Conservation (phyloP, 164 flowering plant genomes). For the Macadamia integrifolia region DNA sequence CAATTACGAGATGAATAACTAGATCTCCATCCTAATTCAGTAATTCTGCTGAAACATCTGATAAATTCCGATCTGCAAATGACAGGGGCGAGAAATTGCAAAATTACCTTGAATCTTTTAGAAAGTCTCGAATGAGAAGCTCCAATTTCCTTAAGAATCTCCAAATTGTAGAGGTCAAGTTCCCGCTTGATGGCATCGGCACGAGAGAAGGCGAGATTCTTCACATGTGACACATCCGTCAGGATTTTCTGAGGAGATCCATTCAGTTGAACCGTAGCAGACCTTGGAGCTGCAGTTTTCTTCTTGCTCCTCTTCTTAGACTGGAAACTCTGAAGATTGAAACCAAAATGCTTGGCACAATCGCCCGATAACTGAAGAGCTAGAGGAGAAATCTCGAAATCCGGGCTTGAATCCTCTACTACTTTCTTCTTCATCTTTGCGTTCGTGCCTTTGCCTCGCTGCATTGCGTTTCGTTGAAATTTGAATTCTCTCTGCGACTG, state of each 20-base stretch:
- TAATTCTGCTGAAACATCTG: too few relatives aligned
- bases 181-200: constrained; percentile 52
- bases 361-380: background rate
- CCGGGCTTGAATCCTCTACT: background rate
- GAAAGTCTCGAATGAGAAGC: constrained; percentile 58
- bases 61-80: background rate
- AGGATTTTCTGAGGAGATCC: constrained; percentile 23
- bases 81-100: background rate
- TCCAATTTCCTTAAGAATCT: constrained; percentile 61
- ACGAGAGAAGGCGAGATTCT: constrained; percentile 41
- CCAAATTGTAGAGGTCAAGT: constrained; percentile 55
- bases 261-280: constrained; percentile 6
- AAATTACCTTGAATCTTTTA: constrained; percentile 55
- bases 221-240: constrained; percentile 49
- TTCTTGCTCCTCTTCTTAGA: constrained; percentile 3
- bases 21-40: too few relatives aligned
- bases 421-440: constrained; percentile 12
- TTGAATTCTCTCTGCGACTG: too few relatives aligned
- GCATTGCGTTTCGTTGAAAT: too few relatives aligned
- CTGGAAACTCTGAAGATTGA: constrained; percentile 2
- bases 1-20: too few relatives aligned
- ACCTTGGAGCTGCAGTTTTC: background rate
- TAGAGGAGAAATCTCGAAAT: constrained; percentile 8
- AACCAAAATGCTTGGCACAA: constrained; percentile 11
- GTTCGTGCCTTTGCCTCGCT: background rate